phyloP scores from a whole-genome alignment of 2,329 filamentous ascomycete species.

The Apiospora koreana region DNA sequence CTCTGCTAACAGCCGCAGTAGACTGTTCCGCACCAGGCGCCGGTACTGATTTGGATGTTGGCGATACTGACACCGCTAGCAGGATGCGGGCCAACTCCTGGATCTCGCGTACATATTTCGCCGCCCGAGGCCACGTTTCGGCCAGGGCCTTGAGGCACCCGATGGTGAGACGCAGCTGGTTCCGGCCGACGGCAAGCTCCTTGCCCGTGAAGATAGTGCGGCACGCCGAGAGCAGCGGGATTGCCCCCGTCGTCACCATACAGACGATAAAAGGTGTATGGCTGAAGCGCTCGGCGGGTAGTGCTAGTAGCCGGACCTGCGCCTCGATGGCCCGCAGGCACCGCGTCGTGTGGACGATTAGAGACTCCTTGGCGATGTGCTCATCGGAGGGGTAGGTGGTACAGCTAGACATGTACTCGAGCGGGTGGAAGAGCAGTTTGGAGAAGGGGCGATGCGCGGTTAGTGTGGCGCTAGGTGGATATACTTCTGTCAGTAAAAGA shows the following conservation, averaged over 20 bases:
- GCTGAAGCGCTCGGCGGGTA: constrained; percentile 34
- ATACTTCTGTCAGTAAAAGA: not conserved
- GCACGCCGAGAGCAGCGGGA: constrained; percentile 39
- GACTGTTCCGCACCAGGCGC: not conserved
- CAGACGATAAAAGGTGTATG: constrained; percentile 43
- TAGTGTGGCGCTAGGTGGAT: constrained; percentile 31
- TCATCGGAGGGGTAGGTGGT: constrained; percentile 23
- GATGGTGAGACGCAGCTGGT: constrained; percentile 43
- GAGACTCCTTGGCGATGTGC: constrained; percentile 20
- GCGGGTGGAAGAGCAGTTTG: constrained; percentile 37
- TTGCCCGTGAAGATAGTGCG: constrained; percentile 33
- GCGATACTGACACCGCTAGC: not conserved
- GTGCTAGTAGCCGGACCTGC: constrained; percentile 38
- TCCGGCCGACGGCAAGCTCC: constrained; percentile 36
- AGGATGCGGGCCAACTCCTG: constrained; percentile 36
- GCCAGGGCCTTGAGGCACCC: constrained; percentile 39
- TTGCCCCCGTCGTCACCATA: constrained; percentile 40
- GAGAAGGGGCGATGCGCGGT: constrained; percentile 41
- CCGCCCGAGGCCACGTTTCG: constrained; percentile 38
- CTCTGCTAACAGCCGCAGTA: no score
- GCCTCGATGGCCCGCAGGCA: constrained; percentile 38
- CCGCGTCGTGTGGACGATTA: constrained; percentile 41
- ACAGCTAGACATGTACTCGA: constrained; percentile 42
- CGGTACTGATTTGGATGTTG: not conserved
- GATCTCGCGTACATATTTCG: constrained; percentile 39